These are phyloP conservation scores for Cyberlindnera misumaiensis DNA, from an alignment of 805 yeast genomes.

Conservation along the genomic window DNA sequence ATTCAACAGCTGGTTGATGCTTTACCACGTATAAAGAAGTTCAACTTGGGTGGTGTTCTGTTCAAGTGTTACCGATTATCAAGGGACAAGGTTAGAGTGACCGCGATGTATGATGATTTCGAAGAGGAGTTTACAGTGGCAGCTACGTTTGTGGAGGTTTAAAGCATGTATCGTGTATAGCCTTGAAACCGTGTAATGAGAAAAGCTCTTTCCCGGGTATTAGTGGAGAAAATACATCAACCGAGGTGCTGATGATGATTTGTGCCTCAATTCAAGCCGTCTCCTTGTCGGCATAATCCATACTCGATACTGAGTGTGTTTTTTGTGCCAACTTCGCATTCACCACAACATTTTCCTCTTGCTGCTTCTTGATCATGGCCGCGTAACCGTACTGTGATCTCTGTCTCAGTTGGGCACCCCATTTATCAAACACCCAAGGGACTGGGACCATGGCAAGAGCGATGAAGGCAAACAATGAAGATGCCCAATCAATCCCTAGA, in stretches of 20 bases:
- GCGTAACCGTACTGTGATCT: slow-evolving; percentile 54
- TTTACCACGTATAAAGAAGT: slow-evolving; percentile 13
- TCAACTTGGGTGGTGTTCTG: slow-evolving; percentile 25
- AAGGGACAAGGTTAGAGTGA: slow-evolving; percentile 8
- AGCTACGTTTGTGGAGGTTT: no score
- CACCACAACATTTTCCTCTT: slow-evolving; percentile 24
- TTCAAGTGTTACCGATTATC: slow-evolving; percentile 9
- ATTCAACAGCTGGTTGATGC: slow-evolving; percentile 10
- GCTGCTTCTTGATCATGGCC: slow-evolving; percentile 37
- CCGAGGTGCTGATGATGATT: no score
- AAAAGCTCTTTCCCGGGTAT: no score
- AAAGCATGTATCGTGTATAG: not conserved
- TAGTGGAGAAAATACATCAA: no score
- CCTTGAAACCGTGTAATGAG: no score
- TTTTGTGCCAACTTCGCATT: slow-evolving; percentile 9
- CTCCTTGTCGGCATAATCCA: not conserved
- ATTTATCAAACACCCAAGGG: slow-evolving; percentile 60
- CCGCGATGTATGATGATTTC: slow-evolving; percentile 21
- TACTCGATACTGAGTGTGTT: slow-evolving; percentile 7
- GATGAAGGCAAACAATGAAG: slow-evolving; percentile 56
- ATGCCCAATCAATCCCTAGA: slow-evolving; percentile 75
- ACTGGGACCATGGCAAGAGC: slow-evolving; percentile 67
- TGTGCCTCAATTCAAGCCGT: no score
- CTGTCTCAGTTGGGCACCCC: slow-evolving; percentile 52
- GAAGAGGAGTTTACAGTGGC: slow-evolving; percentile 11